phyloP scores from a whole-genome alignment of 192 early-diverging fungal genomes.

The Podila epigama region DNA sequence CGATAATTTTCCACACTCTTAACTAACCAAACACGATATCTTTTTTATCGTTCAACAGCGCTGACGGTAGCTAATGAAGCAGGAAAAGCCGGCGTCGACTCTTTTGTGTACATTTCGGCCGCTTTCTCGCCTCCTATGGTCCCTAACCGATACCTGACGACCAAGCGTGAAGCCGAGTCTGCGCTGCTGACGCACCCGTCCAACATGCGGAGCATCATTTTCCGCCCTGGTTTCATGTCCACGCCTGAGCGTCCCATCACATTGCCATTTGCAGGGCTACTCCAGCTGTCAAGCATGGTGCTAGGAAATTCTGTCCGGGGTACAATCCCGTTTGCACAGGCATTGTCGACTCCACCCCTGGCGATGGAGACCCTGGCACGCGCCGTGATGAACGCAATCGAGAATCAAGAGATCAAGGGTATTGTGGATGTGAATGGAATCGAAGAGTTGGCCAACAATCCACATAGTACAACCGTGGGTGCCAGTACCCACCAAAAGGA shows the following conservation, averaged over 20 bases:
- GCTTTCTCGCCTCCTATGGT: slow-evolving; percentile 68
- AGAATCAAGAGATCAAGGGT: slow-evolving; percentile 36
- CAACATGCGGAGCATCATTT: slow-evolving; percentile 54
- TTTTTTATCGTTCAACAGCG: slow-evolving; percentile 41
- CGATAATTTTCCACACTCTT: not conserved
- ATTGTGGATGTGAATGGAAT: slow-evolving; percentile 58
- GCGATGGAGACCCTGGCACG: slow-evolving; percentile 55
- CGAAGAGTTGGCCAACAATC: slow-evolving; percentile 42
- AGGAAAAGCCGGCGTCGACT: slow-evolving; percentile 52
- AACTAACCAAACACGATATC: not conserved
- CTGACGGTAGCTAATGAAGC: slow-evolving; percentile 63
- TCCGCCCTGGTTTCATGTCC: slow-evolving; percentile 65
- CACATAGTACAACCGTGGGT: slow-evolving; percentile 12
- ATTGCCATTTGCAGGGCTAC: slow-evolving; percentile 62
- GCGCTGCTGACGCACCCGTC: slow-evolving; percentile 55
- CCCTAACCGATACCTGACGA: slow-evolving; percentile 72
- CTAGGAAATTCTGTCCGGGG: slow-evolving; percentile 48
- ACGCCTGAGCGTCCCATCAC: slow-evolving; percentile 63
- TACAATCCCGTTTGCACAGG: slow-evolving; percentile 56
- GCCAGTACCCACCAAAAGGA: too few species aligned
- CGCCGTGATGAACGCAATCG: slow-evolving; percentile 51
- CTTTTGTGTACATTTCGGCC: slow-evolving; percentile 76
- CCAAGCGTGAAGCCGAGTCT: slow-evolving; percentile 75
- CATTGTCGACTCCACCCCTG: slow-evolving; percentile 52
- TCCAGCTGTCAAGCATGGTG: slow-evolving; percentile 54